These are phyloP conservation scores for Suillus bovinus DNA, from an alignment of 768 basidiomycete species.

Conservation along the genomic window DNA sequence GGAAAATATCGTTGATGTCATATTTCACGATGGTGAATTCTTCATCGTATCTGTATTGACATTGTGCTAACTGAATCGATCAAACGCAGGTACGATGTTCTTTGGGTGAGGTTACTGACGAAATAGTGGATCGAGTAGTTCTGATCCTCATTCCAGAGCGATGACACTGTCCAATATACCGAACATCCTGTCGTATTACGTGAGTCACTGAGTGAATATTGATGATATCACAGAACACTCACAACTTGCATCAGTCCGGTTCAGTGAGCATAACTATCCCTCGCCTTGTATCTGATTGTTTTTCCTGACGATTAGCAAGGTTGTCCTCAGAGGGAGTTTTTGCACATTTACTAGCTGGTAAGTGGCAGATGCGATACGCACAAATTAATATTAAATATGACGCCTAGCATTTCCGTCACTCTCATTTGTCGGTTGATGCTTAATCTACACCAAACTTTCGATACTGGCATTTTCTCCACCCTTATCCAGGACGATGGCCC, in stretches of 20 bases:
- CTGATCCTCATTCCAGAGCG: background rate
- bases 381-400: background rate
- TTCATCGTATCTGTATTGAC: background rate
- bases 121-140: background rate
- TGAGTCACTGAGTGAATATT: conserved; percentile 16
- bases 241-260: conserved; percentile 4
- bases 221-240: background rate
- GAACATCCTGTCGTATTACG: conserved; percentile 46
- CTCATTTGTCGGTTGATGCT: conserved; percentile 59
- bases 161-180: conserved; percentile 53
- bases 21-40: conserved; percentile 51
- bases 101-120: conserved; percentile 43
- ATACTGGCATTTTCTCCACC: conserved; percentile 7
- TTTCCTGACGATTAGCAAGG: background rate
- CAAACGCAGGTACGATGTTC: conserved; percentile 48
- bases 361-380: conserved; percentile 8
- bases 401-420: conserved; percentile 45
- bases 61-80: background rate
- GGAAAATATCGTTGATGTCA: conserved; percentile 41
- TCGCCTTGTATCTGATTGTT: background rate
- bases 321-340: conserved; percentile 39
- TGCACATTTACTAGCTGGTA: conserved; percentile 54
- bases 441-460: conserved; percentile 47
- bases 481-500: conserved; percentile 41
- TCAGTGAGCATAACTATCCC: conserved; percentile 9